These are phyloP conservation scores for Xerocomellus amylosporus DNA, from an alignment of 768 basidiomycete genomes.

Conservation along the genomic window DNA sequence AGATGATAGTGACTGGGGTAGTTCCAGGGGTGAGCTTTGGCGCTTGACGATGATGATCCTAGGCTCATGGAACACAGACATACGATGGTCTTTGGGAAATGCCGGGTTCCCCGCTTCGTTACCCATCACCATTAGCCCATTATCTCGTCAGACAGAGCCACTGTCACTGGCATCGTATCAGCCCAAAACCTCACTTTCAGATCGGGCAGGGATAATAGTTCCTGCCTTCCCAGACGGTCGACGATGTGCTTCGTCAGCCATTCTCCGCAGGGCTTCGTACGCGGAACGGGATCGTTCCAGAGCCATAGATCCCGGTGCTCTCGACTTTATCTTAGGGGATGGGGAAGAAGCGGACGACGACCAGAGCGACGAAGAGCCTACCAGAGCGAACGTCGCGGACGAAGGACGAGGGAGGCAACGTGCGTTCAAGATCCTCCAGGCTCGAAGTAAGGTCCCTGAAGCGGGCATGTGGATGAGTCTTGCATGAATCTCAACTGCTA, in stretches of 20 bases:
- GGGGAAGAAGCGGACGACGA: constrained; percentile 48
- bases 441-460: constrained; percentile 63
- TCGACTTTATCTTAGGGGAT: constrained; percentile 55
- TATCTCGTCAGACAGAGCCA: constrained; percentile 34
- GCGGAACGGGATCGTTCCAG: constrained; percentile 66
- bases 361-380: constrained; percentile 26
- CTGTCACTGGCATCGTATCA: constrained; percentile 59
- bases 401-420: constrained; percentile 51
- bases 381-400: constrained; percentile 19
- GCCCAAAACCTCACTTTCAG: constrained; percentile 45
- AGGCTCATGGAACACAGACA: constrained; percentile 20
- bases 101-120: constrained; percentile 53
- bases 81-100: constrained; percentile 29
- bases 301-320: constrained; percentile 64
- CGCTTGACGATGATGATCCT: not conserved
- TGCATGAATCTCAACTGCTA: constrained; percentile 35
- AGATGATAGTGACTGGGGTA: constrained; percentile 27
- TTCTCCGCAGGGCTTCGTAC: constrained; percentile 59
- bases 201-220: constrained; percentile 34
- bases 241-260: constrained; percentile 39
- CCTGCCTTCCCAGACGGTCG: constrained; percentile 22
- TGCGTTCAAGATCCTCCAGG: constrained; percentile 68
- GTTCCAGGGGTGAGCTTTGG: constrained; percentile 24
- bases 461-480: constrained; percentile 83
- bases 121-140: constrained; percentile 55